phyloP scores from a whole-genome alignment of 2,329 filamentous ascomycete species.

The Fonsecaea erecta region DNA sequence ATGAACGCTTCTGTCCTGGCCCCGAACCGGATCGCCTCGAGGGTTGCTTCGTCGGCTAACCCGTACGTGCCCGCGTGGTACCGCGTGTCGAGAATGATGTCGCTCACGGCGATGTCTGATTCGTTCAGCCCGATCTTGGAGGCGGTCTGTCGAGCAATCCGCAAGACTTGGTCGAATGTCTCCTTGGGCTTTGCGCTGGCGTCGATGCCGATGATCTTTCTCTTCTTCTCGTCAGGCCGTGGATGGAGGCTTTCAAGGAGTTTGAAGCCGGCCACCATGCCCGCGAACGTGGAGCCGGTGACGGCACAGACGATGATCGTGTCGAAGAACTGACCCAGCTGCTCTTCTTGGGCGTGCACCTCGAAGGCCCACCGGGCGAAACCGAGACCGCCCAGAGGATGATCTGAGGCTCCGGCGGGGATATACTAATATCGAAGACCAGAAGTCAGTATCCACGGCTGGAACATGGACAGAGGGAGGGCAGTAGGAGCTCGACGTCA shows the following conservation, averaged over 20 bases:
- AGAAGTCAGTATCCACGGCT: background rate
- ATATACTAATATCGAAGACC: slow-evolving; percentile 54
- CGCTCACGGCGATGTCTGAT: slow-evolving; percentile 64
- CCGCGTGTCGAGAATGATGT: slow-evolving; percentile 66
- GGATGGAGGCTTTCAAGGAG: slow-evolving; percentile 58
- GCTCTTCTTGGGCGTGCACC: slow-evolving; percentile 66
- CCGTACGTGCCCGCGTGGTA: slow-evolving; percentile 73
- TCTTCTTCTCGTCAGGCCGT: slow-evolving; percentile 40
- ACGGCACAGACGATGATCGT: slow-evolving; percentile 71
- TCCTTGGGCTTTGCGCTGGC: slow-evolving; percentile 63
- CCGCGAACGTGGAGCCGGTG: slow-evolving; percentile 71
- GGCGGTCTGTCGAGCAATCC: slow-evolving; percentile 68
- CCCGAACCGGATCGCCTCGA: slow-evolving; percentile 70
- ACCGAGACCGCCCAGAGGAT: slow-evolving; percentile 70
- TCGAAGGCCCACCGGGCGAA: slow-evolving; percentile 75
- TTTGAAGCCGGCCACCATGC: slow-evolving; percentile 75
- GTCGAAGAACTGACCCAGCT: slow-evolving; percentile 68
- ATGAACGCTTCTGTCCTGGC: slow-evolving; percentile 73
- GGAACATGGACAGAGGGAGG: background rate
- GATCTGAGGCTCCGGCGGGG: slow-evolving; percentile 71
- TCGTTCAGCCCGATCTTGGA: slow-evolving; percentile 65
- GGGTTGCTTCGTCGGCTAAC: slow-evolving; percentile 67
- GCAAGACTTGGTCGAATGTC: slow-evolving; percentile 68
- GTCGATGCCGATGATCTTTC: slow-evolving; percentile 70
- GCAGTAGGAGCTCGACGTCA: background rate